Base-by-base conservation (phyloP, 2,329 filamentous ascomycete species). In the Talaromyces piceae region DNA sequence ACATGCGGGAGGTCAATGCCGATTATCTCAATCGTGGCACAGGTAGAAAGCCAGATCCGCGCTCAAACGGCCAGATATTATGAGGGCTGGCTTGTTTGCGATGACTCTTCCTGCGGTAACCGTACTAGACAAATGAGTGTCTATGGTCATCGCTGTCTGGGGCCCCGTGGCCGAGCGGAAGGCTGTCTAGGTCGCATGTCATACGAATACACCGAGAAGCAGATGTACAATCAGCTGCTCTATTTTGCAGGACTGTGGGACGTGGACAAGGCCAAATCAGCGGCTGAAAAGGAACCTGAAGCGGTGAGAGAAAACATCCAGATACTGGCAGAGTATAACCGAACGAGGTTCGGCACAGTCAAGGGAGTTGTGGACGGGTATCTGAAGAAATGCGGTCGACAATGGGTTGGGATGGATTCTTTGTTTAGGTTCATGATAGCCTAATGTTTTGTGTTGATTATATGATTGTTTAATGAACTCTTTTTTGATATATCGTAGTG, bases 341-440 rank as follows among this genome's bases (percentile, higher is more conserved):
- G 88, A 52, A 76, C 78, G 33, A 77, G 89, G 55, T 97, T 97
- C 65, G 80, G 71, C 9, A 88, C 87, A 0, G 73, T 91, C 58
- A 87, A 84, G 74, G 77, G 78, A 5, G 82, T 90, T 12, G 88
- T 95, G 4, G 88, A 91, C 57, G 82, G 75, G 63, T 94, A 95
- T 71, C 71, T 95, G 60, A 88, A 89, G 63, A 93, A 91, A 73
- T 95, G 90, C 68, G 91, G 91, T 23, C 77, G 88, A 60, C 87
- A 90, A 69, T 95, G 89, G 88, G 91, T 96, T 48, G 86, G 88
- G 59, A 96, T 95, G 91, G 89, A 93, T 69, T 84, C 77, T 58
- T 71, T 96, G 57, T 96, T 95, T 76, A 79, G 80, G 44, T 70
- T 70, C 56, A 70, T 54, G 52, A 39, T 51, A n/a, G 39, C 48